Base-by-base conservation (phyloP, 371 early-diverging fungal species). In the Apophysomyces sp. region DNA sequence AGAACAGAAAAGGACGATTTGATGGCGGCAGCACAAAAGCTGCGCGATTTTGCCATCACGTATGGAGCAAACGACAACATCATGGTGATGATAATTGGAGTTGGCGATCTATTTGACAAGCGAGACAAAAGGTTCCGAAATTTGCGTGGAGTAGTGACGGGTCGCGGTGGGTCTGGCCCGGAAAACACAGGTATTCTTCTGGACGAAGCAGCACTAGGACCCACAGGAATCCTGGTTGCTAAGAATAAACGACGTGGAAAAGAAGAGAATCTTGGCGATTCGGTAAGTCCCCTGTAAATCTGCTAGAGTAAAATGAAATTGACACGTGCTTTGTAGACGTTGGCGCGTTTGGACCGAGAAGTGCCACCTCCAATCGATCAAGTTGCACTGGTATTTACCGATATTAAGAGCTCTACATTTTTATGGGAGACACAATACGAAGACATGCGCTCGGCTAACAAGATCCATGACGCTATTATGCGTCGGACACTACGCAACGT, bases 341-440 rank as follows among this genome's bases (percentile, higher is more conserved):
- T 92, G 41, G 88, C 90, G 13, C 80, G 90, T 4, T 70, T 92
- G 15, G 88, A 86, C 36, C 82, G 86, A 55, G 94, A 95, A 68
- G 91, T 94, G 15, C 87, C 88, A 18, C 94, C 97, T 18, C 97
- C 97, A 0, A 78, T 86, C 0, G 94, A 94, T 32, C 84, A 89
- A 64, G 77, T 96, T 6, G 94, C 94, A 0, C 75, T 98, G 57
- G 95, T 96, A 12, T 98, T 98, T 69, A 98, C 98, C 0, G 98
- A 98, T 71, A 95, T 97, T 72, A 94, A 94, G 57, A 93, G 90
- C 72, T 97, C 97, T 29, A 98, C 98, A 0, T 82, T 87, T 4
- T 82, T 95, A n/a, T 98, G 98, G 98, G 95, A 96, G 68, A 93
- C 84, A 16, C 84, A 90, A 34, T 89, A 89, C 0, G 83, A 85